Base-by-base conservation (phyloP, 140 eudicot species). In the Senecio squalidus region DNA sequence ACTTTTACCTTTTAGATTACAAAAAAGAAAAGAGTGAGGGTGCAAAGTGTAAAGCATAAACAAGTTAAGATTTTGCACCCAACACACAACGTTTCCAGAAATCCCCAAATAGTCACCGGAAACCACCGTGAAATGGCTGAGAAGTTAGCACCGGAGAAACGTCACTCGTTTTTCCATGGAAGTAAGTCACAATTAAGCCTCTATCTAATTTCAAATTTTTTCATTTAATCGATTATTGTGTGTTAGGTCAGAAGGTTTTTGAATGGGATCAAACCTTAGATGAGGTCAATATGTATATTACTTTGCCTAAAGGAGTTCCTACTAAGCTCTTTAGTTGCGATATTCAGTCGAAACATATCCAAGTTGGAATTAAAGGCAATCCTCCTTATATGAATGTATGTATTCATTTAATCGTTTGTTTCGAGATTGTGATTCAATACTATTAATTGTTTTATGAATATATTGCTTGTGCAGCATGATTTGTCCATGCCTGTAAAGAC, bases 191-290 rank as follows among this genome's bases (percentile, higher is more conserved):
- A 29, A 17, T 72, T 61, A 16, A 2, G 31, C 45, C 30, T 48
- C 0, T 45, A 20, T 55, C 18, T 33, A 28, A 56, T 59, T 9
- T 16, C 26, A 15, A 7, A 38, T 43, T 26, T 30, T 22, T 18
- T 41, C 14, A 39, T 30, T 39, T 41, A 36, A 60, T 66, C 23
- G 30, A 50, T 56, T 53, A 34, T 17, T 39, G 6, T 10, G 1
- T 25, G 17, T 15, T 74, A 87, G 98, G 80, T 75, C 92, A 84
- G 82, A 84, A 87, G 74, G 95, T 92, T 20, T 92, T 92, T 36
- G 96, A 92, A 38, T 87, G 96, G 96, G 98, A 92, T 50, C 98
- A 87, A 79, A 92, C 98, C 26, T 79, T 92, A 49, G 96, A 92
- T 22, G 98, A 92, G 79, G 95, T 92, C 45, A 92, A 92, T 51